A percentile compares a stretch with the other conserved stretches of the same genome.
These are phyloP conservation scores for Malus sieversii DNA, from an alignment of 306 rosid genomes.

Conservation along the genomic window DNA sequence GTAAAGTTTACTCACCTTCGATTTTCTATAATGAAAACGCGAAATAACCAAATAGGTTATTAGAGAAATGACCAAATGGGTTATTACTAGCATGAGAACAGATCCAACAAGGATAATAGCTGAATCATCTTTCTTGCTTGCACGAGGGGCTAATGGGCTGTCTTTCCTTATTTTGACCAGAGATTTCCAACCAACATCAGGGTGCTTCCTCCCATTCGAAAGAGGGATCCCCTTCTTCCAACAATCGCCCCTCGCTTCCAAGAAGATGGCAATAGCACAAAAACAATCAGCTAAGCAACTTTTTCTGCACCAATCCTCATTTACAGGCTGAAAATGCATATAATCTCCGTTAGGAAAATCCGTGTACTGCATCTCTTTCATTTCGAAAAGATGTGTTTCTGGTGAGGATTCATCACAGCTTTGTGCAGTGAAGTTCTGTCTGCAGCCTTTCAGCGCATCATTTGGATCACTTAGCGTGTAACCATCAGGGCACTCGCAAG, in stretches of 20 bases:
- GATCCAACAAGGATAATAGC: constrained; percentile 5
- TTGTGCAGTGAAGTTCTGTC: constrained; percentile 21
- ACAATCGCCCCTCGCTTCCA: neutral
- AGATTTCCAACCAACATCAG: neutral
- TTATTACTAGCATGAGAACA: neutral
- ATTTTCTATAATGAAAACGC: neutral
- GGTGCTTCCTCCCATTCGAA: constrained; percentile 10
- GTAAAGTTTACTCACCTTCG: neutral
- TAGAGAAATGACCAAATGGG: neutral
- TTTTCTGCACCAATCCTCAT: constrained; percentile 25
- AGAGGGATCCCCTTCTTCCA: constrained; percentile 23
- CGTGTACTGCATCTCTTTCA: neutral
- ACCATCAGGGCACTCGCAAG: neutral
- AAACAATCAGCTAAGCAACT: constrained; percentile 40
- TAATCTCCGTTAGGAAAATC: constrained; percentile 2
- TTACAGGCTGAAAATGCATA: neutral
- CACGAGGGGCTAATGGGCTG: neutral
- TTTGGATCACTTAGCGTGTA: neutral
- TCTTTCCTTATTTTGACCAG: constrained; percentile 12
- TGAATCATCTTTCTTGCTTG: neutral
- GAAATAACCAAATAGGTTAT: neutral
- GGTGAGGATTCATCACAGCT: constrained; percentile 16
- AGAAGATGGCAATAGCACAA: constrained; percentile 28
- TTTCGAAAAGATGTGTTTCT: constrained; percentile 16
- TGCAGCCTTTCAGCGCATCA: constrained; percentile 31